Conservation (phyloP, 148 eudicot species). For the Chenopodium album region DNA sequence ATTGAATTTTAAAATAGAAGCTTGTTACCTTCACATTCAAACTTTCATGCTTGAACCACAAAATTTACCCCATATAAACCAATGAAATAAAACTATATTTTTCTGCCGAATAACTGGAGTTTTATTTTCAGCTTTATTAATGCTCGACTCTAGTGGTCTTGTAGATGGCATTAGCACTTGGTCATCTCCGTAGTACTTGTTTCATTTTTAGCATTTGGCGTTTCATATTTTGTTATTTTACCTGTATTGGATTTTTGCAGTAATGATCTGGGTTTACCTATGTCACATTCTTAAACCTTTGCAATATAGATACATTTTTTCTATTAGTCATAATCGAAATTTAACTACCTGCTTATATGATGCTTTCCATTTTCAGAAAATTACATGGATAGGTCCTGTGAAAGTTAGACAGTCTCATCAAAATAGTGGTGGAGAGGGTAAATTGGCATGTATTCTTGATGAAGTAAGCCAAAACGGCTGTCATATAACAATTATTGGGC, state of each 20-base stretch:
- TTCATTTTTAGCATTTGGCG: background rate
- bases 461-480: slow-evolving; percentile 43
- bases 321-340: background rate
- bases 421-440: slow-evolving; percentile 40
- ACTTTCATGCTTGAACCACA: background rate
- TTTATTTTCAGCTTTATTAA: background rate
- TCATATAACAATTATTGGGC: slow-evolving; percentile 60
- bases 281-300: background rate
- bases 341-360: background rate
- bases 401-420: slow-evolving; percentile 41
- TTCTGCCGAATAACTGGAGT: background rate
- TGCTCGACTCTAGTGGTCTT: background rate
- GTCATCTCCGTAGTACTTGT: background rate
- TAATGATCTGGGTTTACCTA: background rate
- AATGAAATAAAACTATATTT: no score
- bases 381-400: slow-evolving; percentile 74
- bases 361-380: slow-evolving; percentile 51
- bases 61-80: no score
- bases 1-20: background rate
- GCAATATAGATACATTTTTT: background rate
- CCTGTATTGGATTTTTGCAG: background rate
- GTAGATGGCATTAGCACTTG: background rate
- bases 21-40: background rate
- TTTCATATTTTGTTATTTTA: background rate
- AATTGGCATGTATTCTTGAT: slow-evolving; percentile 53